These are phyloP conservation scores for Fallopia convolvulus DNA, from an alignment of 148 eudicot species.

Conservation along the genomic window DNA sequence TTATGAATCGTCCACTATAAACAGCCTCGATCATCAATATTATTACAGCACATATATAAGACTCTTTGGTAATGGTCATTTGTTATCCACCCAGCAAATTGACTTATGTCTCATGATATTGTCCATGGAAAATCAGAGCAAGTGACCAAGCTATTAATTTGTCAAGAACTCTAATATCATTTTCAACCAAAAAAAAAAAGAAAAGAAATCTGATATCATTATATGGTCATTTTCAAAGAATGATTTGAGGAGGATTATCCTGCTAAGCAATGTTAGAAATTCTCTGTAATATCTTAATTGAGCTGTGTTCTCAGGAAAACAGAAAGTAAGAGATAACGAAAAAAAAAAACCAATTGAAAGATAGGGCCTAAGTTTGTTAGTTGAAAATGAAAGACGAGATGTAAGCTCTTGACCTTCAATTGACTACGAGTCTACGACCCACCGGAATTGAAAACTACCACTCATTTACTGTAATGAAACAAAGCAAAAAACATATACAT, in stretches of 20 bases:
- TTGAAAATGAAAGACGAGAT: no score
- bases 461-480: neutral
- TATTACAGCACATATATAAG: neutral
- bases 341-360: no score
- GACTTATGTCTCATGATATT: conserved; percentile 1
- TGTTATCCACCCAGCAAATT: neutral
- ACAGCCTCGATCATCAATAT: neutral
- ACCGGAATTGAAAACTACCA: neutral
- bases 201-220: conserved; percentile 1
- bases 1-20: conserved; percentile 2
- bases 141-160: conserved; percentile 11
- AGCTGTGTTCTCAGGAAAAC: no score
- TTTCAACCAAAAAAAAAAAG: no score
- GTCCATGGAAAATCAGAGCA: neutral
- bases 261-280: neutral
- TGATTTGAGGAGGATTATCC: conserved; percentile 11
- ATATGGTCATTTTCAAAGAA: neutral
- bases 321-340: no score
- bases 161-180: conserved; percentile 8
- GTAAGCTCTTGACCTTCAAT: no score
- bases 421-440: no score
- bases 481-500: neutral
- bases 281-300: neutral
- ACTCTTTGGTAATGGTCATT: conserved; percentile 8
- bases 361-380: no score